Conservation (phyloP, 78 protist species). For the Cyanophora paradoxa region DNA sequence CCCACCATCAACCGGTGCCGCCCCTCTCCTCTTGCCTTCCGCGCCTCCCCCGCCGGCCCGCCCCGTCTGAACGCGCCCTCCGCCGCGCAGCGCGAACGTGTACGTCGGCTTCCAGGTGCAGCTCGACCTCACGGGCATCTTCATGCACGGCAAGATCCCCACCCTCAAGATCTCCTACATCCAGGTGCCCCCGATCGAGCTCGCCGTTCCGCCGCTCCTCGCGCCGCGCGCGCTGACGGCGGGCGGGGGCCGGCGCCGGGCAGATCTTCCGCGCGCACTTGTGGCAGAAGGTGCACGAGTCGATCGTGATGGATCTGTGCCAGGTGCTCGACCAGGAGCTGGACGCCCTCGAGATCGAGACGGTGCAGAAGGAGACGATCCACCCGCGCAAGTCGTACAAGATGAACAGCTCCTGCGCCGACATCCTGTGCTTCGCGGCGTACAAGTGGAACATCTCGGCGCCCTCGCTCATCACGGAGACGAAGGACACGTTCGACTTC, state of each 20-base stretch:
- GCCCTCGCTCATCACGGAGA: constrained; percentile 91
- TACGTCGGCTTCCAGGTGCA: constrained; percentile 99
- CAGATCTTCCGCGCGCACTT: constrained; percentile 99
- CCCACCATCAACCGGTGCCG: constrained; percentile 99
- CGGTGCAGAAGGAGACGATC: constrained; percentile 98
- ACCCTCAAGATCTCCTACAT: constrained; percentile 97
- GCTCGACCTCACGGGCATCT: constrained; percentile 99
- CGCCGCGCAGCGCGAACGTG: constrained; percentile 92
- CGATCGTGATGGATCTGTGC: constrained; percentile 89
- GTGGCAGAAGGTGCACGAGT: constrained; percentile 99
- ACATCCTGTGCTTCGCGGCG: constrained; percentile 91
- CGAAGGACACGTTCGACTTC: constrained; percentile 81
- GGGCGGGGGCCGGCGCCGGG: too few relatives aligned
- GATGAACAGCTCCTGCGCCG: constrained; percentile 98
- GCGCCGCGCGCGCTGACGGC: too few relatives aligned
- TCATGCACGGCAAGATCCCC: constrained; percentile 99
- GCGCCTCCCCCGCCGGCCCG: too few relatives aligned
- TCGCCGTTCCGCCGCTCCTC: too few relatives aligned
- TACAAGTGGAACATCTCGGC: constrained; percentile 96
- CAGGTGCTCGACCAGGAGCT: constrained; percentile 96
- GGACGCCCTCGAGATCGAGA: constrained; percentile 93
- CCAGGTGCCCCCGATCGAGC: too few relatives aligned
- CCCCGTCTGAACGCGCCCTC: background rate
- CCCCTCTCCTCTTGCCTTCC: too few relatives aligned
- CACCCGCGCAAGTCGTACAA: constrained; percentile 99